Evolutionary conservation across 345 rosid species (phyloP).

Genomic region (Triadica sebifera): DNA sequence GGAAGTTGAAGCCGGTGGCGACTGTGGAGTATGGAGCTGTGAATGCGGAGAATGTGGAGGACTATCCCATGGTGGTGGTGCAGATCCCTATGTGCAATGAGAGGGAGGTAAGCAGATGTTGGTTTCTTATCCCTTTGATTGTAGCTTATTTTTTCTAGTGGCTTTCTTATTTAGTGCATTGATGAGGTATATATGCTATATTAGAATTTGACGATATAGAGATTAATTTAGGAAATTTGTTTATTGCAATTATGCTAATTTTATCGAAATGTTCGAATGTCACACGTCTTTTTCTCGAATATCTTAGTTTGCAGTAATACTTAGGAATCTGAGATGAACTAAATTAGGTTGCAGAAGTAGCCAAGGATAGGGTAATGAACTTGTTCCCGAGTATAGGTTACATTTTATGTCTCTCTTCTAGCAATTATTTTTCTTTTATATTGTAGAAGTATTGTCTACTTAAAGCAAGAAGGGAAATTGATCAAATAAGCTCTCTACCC

Average conservation of each 20-base stretch:
- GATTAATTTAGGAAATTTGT: neutral
- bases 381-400: too few species aligned
- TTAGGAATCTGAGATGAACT: neutral
- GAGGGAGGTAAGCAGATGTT: slow-evolving; percentile 88
- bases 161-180: neutral
- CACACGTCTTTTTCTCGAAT: neutral
- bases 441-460: neutral
- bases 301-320: neutral
- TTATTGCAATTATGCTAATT: neutral
- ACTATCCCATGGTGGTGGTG: slow-evolving; percentile 83
- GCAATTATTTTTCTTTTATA: neutral
- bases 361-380: neutral
- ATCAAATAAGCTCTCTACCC: neutral
- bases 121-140: slow-evolving; percentile 32
- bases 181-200: neutral
- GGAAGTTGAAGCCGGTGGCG: slow-evolving; percentile 61
- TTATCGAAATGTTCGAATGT: neutral
- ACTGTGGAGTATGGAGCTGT: slow-evolving; percentile 35
- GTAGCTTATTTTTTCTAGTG: neutral
- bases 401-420: neutral
- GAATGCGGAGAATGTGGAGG: slow-evolving; percentile 39
- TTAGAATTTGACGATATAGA: neutral
- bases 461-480: neutral
- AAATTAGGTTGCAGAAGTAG: too few species aligned
- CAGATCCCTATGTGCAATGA: slow-evolving; percentile 99